These are phyloP conservation scores for Zalaria obscura DNA, from an alignment of 2,329 filamentous ascomycete species.

Conservation along the genomic window DNA sequence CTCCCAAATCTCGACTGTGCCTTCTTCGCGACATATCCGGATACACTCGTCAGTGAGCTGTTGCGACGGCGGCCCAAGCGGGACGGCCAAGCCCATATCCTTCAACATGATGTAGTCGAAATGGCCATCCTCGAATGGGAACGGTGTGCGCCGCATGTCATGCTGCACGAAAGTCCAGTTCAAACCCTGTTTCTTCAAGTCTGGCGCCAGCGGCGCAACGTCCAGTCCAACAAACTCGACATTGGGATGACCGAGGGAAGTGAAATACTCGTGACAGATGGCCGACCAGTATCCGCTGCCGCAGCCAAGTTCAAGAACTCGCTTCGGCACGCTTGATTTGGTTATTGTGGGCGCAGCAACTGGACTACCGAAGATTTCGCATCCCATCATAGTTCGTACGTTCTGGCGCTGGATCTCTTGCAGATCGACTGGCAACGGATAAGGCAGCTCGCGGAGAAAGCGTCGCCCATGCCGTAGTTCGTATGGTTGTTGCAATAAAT, in stretches of 20 bases:
- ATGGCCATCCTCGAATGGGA: conserved; percentile 65
- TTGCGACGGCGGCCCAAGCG: conserved; percentile 39
- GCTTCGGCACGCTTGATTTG: conserved; percentile 50
- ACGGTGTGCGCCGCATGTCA: conserved; percentile 59
- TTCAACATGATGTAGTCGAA: conserved; percentile 87
- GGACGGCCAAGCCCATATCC: conserved; percentile 59
- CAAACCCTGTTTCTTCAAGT: conserved; percentile 56
- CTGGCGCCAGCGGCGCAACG: conserved; percentile 56
- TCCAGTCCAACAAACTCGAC: conserved; percentile 75
- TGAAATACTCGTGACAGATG: conserved; percentile 70
- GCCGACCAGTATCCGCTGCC: conserved; percentile 83
- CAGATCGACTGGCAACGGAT: conserved; percentile 81
- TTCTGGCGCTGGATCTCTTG: conserved; percentile 78
- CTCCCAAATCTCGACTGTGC: conserved; percentile 79
- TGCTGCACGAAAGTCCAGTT: conserved; percentile 83
- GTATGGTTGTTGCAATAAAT: conserved; percentile 27
- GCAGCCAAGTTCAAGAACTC: conserved; percentile 76
- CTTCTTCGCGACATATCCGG: conserved; percentile 63
- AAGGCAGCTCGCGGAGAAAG: conserved; percentile 67
- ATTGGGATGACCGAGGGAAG: conserved; percentile 49
- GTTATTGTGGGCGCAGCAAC: conserved; percentile 57
- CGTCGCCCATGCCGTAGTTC: conserved; percentile 64
- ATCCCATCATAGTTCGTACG: conserved; percentile 65
- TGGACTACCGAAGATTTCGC: conserved; percentile 67
- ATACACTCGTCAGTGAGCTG: conserved; percentile 57